Base-by-base conservation (phyloP, 495 filamentous ascomycete genomes). In the Glonium stellatum region DNA sequence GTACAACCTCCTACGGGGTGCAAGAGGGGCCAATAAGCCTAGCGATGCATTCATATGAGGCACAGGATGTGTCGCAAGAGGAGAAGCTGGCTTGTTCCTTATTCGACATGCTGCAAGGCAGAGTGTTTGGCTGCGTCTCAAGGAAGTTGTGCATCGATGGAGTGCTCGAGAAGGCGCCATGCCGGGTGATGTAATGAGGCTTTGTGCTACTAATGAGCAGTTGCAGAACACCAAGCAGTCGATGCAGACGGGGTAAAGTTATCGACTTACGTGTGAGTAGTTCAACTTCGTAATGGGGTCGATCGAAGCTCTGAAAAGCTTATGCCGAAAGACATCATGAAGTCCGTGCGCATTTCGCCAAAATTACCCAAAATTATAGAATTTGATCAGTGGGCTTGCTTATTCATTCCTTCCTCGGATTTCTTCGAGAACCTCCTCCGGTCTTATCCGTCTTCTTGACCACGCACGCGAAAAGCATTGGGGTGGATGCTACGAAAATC, bases 161-260 rank as follows among this genome's bases (percentile, higher is more conserved):
- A 63, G 35, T 34, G 64, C 64, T 55, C 64, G 56, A 5, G 64
- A 67, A 37, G 64, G 64, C 11, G 64, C 60, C 64, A 67, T 67
- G 9, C 19, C 23, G n/a, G 25, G 23, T 11, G 37, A 21, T 21
- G 1, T 36, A 31, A 18, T 37, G 11, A 5, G 36, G 52, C 34
- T 44, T 15, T 11, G 39, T 18, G 39, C 13, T 13, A 11, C 39
- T 18, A 44, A 44, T 44, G 12, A 44, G 18, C 39, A 13, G 13
- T 31, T 44, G 39, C 39, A 44, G 13, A 18, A 4, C 39, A 6
- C 27, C 6, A 6, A 6, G 27, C 27, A 31, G 27, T 31, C 27
- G 6, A 31, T 31, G 27, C 3, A 6, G 27, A 31, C 10, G 2
- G 39, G 13, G 10, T 3, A 18, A 15, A 11, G 39, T 18, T 11